Evolutionary conservation across 2,329 filamentous ascomycete species (phyloP), one percentile per base, ranked within the genome.

Genomic region (Aspergillus flavus): DNA sequence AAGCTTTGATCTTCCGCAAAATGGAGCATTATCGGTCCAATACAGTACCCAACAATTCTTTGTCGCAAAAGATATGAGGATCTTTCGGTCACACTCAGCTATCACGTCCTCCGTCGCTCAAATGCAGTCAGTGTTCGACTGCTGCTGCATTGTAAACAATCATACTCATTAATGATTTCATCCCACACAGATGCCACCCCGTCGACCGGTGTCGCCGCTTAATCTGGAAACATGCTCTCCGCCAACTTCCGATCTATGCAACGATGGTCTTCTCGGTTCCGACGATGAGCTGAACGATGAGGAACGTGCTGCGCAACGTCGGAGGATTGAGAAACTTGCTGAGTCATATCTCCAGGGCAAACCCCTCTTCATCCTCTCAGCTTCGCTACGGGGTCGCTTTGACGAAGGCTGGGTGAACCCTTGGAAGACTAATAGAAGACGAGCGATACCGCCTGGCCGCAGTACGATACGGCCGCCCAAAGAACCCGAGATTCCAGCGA

Each of bases 351-450:
- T 82, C 45, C 69, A 78, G 39, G 81, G 81, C 30, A 70, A 73
- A 32, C 74, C 75, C 19, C 69, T 81, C 11, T 82, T 81, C 61
- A 83, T 84, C 52, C 69, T 80, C 12, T 81, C 78, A 6, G 81
- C 82, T 14, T 75, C 76, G 10, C 71, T 84, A 23, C 76, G 72
- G 50, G 82, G 82, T 0, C 81, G 81, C 1, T 80, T 84, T 36
- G 75, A 79, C 5, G 63, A 75, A 28, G 75, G 69, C 30, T 84
- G 82, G 82, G 65, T 68, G 6, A 83, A 83, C 66, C 82, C 81
- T 2, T 83, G 82, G 82, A 74, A 65, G 55, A 76, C 75, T 57
- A 61, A 68, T 3, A 46, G 61, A 19, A 69, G 74, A 53, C 62
- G 53, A 9, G 65, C 46, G 41, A 36, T 10, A 11, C 30, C n/a